A percentile compares a stretch with the other conserved stretches of the same genome.
Conservation (phyloP, 2,329 filamentous ascomycete genomes). For the Phialemonium atrogriseum region DNA sequence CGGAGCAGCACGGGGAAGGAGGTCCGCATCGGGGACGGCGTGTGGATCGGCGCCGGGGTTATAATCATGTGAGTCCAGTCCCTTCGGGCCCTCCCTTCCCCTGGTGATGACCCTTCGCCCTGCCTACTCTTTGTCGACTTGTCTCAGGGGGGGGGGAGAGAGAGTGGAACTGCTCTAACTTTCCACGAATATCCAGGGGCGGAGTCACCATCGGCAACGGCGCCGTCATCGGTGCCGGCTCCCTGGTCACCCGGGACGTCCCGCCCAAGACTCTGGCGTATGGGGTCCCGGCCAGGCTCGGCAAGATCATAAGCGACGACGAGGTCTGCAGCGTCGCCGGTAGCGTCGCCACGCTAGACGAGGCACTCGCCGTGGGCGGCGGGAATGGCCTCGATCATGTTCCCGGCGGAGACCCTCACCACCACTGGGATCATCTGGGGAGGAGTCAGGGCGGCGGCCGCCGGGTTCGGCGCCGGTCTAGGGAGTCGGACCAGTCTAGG, state of each 20-base stretch:
- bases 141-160: no score
- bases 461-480: no score
- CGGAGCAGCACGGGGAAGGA: slow-evolving; percentile 18
- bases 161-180: no score
- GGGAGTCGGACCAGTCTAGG: no score
- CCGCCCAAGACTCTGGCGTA: slow-evolving; percentile 16
- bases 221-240: slow-evolving; percentile 20
- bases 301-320: slow-evolving; percentile 7
- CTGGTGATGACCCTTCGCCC: no score
- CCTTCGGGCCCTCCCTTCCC: slow-evolving; percentile 1
- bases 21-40: slow-evolving; percentile 27
- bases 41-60: slow-evolving; percentile 29
- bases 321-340: neutral
- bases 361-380: no score
- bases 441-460: no score
- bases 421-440: no score
- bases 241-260: slow-evolving; percentile 18
- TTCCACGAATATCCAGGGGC: slow-evolving; percentile 10
- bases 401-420: no score
- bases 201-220: slow-evolving; percentile 20
- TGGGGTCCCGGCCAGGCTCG: slow-evolving; percentile 18
- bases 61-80: slow-evolving; percentile 21
- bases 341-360: slow-evolving; percentile 7
- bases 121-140: no score
- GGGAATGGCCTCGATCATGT: no score